Percentiles rank a stretch among this genome's conserved stretches.
Evolutionary conservation across 257 asterid species (phyloP).

Genomic region (Lithospermum erythrorhizon): DNA sequence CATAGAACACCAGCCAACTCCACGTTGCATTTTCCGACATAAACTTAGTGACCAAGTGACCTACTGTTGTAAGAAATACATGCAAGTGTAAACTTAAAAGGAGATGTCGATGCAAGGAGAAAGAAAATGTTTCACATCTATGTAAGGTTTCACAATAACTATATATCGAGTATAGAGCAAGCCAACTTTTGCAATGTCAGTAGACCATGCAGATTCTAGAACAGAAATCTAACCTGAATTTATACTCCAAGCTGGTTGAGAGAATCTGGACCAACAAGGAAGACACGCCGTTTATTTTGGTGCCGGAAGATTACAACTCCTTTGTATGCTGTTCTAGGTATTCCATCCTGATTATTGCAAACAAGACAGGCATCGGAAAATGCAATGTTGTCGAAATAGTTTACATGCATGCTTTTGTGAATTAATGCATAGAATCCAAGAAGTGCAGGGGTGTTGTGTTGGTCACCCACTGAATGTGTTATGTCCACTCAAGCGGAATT

Average conservation of each 20-base stretch:
- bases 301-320: constrained; percentile 81
- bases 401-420: background rate
- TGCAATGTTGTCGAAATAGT: background rate
- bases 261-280: constrained; percentile 78
- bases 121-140: too few relatives aligned
- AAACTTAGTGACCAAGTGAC: background rate
- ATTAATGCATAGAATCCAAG: too few relatives aligned
- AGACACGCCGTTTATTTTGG: constrained; percentile 60
- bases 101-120: too few relatives aligned
- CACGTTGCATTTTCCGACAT: background rate
- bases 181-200: background rate
- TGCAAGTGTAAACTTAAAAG: background rate
- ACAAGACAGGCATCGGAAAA: background rate
- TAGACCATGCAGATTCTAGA: background rate
- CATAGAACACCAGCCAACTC: background rate
- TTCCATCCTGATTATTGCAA: constrained; percentile 57
- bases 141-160: background rate
- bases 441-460: too few relatives aligned
- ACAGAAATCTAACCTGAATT: constrained; percentile 11
- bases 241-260: constrained; percentile 58
- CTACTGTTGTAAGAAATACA: background rate
- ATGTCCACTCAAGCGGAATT: background rate
- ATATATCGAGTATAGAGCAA: background rate
- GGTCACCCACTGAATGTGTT: background rate
- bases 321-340: constrained; percentile 87